phyloP scores from a whole-genome alignment of 1,139 yeast genomes.

The Nakaseomyces uthaithaninus region DNA sequence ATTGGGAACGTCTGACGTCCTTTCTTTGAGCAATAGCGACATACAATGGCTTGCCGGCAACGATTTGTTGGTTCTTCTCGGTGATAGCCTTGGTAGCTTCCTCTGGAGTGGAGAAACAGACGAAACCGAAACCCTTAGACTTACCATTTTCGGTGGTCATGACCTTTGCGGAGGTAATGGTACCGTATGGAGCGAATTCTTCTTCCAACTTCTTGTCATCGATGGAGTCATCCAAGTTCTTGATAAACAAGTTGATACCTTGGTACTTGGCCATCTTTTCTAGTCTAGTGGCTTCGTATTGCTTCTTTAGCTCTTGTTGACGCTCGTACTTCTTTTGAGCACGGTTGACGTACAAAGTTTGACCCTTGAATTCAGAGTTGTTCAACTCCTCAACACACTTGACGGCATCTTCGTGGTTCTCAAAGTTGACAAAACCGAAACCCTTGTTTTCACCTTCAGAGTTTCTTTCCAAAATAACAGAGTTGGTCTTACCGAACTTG shows the following conservation, averaged over 20 bases:
- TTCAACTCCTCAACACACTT: slow-evolving; percentile 90
- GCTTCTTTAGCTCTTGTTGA: slow-evolving; percentile 90
- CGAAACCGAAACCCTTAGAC: slow-evolving; percentile 98
- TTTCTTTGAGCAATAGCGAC: slow-evolving; percentile 99
- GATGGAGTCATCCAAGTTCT: slow-evolving; percentile 89
- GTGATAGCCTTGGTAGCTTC: slow-evolving; percentile 98
- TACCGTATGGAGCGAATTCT: slow-evolving; percentile 89
- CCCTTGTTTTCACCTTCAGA: slow-evolving; percentile 88
- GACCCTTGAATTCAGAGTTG: slow-evolving; percentile 78
- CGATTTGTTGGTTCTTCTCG: slow-evolving; percentile 97
- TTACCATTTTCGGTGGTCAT: slow-evolving; percentile 93
- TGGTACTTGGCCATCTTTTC: slow-evolving; percentile 93
- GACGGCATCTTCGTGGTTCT: slow-evolving; percentile 77
- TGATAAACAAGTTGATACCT: slow-evolving; percentile 94
- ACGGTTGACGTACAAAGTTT: slow-evolving; percentile 89
- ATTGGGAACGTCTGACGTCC: slow-evolving; percentile 95
- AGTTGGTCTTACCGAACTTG: slow-evolving; percentile 74
- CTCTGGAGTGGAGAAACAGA: slow-evolving; percentile 95
- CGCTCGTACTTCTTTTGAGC: slow-evolving; percentile 99
- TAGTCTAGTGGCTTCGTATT: slow-evolving; percentile 85
- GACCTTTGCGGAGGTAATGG: slow-evolving; percentile 92
- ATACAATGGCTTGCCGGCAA: slow-evolving; percentile 91
- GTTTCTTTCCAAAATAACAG: slow-evolving; percentile 75
- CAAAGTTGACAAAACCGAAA: slow-evolving; percentile 92
- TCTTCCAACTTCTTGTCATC: slow-evolving; percentile 88